phyloP scores from a whole-genome alignment of 23 red algal genomes.

The Rhodosorus marinus region DNA sequence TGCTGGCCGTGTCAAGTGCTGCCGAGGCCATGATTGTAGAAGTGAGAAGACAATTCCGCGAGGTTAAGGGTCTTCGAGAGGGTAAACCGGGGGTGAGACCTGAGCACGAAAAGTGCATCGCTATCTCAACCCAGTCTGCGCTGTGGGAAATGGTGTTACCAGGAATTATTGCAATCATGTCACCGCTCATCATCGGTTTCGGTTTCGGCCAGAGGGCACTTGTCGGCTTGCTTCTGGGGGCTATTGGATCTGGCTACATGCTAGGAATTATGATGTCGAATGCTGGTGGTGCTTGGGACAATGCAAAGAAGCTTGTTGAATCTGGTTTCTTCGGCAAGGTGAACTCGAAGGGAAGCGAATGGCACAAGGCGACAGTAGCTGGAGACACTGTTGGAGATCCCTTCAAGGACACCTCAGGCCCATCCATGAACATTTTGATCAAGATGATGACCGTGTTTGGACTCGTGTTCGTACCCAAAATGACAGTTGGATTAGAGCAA shows the following conservation, averaged over 20 bases:
- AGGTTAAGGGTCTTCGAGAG: conserved; percentile 28
- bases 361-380: conserved; percentile 53
- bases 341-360: conserved; percentile 35
- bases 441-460: conserved; percentile 29
- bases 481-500: conserved; percentile 14
- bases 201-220: conserved; percentile 42
- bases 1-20: conserved; percentile 47
- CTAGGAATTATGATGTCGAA: conserved; percentile 28
- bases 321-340: conserved; percentile 19
- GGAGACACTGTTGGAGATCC: conserved; percentile 47
- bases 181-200: conserved; percentile 69
- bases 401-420: conserved; percentile 42
- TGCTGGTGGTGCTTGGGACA: conserved; percentile 61
- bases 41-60: conserved; percentile 72
- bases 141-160: conserved; percentile 44
- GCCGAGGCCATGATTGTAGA: conserved; percentile 69
- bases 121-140: conserved; percentile 21
- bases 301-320: conserved; percentile 76
- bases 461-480: conserved; percentile 21
- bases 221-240: conserved; percentile 17
- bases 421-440: conserved; percentile 47
- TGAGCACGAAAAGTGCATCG: conserved; percentile 41
- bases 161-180: conserved; percentile 28
- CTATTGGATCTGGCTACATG: conserved; percentile 34
- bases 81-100: conserved; percentile 14